These are phyloP conservation scores for Saccharomycopsis hybrid DNA, from an alignment of 1,139 yeast genomes.

Conservation along the genomic window DNA sequence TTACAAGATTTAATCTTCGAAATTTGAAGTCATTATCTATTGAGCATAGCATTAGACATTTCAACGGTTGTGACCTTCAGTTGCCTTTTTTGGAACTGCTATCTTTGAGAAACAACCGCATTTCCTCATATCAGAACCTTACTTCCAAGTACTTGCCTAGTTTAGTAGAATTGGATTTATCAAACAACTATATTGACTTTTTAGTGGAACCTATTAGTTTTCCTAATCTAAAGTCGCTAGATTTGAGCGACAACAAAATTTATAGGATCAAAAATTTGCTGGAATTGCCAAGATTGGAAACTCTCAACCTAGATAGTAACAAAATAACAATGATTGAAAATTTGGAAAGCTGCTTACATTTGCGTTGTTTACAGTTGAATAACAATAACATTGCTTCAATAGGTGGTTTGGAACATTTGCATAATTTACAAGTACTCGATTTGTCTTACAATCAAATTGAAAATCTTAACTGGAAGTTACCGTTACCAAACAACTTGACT, in stretches of 20 bases:
- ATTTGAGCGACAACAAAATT: not conserved
- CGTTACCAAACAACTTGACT: not conserved
- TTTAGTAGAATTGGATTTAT: constrained; percentile 22
- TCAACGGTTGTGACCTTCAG: not conserved
- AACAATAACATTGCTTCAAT: not conserved
- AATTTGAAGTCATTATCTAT: not conserved
- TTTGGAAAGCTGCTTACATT: not conserved
- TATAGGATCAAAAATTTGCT: not conserved
- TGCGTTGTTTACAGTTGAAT: not conserved
- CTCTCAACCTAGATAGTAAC: not conserved
- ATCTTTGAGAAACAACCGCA: not conserved
- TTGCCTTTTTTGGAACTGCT: not conserved
- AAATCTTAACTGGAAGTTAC: not conserved
- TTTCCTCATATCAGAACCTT: not conserved
- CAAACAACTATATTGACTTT: constrained; percentile 21
- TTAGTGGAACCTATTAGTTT: constrained; percentile 21
- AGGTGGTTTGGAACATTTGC: not conserved
- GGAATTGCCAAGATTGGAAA: not conserved
- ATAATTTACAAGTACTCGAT: not conserved
- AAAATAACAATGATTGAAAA: not conserved
- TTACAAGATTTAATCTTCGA: not conserved
- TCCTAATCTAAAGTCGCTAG: not conserved
- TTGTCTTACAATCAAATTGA: not conserved
- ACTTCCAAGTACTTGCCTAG: not conserved
- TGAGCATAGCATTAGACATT: not conserved